Base-by-base conservation (phyloP, 2,329 filamentous ascomycete species). In the Drechslerella stenobrocha region DNA sequence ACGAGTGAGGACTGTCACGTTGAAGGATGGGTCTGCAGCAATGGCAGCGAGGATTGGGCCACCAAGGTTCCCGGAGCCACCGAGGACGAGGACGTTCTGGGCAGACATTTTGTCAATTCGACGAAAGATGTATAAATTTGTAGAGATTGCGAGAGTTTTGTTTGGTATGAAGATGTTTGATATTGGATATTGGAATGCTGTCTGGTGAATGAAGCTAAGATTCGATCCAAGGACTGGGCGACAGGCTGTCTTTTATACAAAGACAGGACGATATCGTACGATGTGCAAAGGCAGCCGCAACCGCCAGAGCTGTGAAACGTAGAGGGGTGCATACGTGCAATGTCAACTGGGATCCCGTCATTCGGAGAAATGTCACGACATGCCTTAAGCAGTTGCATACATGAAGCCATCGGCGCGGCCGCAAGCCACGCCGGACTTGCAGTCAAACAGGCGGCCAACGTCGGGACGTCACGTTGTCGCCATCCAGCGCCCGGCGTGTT, bases 1-100 rank as follows among this genome's bases (percentile, higher is more conserved):
- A 18, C 84, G 82, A 22, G 80, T 81, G 47, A 86, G 78, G 35
- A 83, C 77, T 6, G 81, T 83, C 55, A 85, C 76, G 57, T 79
- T 77, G 76, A 86, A 26, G 26, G 52, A 35, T 18, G 70, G 59
- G 4, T 67, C 55, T 51, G 63, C 63, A 9, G 55, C 22, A 8
- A 67, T 30, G 15, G 55, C 63, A 15, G 56, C 24, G 15, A 67
- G 34, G 28, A 67, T 51, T 11, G 55, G 63, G 7, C 26, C 40
- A 11, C 63, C 63, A 42, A 67, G 5, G 18, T 60, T 60, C 26
- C 63, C 63, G 40, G 63, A 50, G 35, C 32, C 63, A 28, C 63
- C 63, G n/a, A 67, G 60, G 35, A 67, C 18, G 45, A 67, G 63
- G n/a, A 67, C 50, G 37, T 60, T 67, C 24, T 60, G 32, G 44